A percentile compares a stretch with the other conserved stretches of the same genome.
These are phyloP conservation scores for Arabis alpina DNA, from an alignment of 345 rosid genomes.

Conservation along the genomic window DNA sequence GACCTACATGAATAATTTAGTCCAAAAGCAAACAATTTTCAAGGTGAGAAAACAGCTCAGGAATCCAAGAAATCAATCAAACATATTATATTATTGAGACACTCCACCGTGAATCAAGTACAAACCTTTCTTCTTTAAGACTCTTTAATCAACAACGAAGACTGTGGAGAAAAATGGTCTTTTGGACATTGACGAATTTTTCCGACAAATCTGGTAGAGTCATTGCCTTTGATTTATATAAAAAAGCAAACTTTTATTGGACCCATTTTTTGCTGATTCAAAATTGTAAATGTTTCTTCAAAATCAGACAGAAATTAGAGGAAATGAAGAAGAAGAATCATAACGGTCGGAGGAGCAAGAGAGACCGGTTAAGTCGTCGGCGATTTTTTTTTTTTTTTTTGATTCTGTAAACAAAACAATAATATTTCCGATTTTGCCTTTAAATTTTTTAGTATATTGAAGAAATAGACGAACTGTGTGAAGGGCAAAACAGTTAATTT, in stretches of 20 bases:
- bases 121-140: conserved; percentile 28
- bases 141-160: conserved; percentile 22
- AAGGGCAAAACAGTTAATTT: no score
- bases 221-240: conserved; percentile 4
- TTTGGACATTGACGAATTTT: conserved; percentile 27
- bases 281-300: neutral
- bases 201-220: conserved; percentile 18
- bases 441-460: no score
- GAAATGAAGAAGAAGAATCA: neutral
- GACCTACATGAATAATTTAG: conserved; percentile 33
- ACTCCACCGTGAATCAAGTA: conserved; percentile 14
- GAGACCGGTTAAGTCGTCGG: conserved; percentile 26
- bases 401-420: no score
- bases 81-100: conserved; percentile 3
- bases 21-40: conserved; percentile 25
- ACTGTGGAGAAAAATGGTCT: conserved; percentile 18
- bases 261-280: neutral
- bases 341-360: conserved; percentile 17
- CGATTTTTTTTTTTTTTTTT: neutral
- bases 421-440: no score
- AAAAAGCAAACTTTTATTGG: neutral
- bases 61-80: conserved; percentile 24
- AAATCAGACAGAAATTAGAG: no score
- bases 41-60: conserved; percentile 41
- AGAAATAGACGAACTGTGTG: no score